These are phyloP conservation scores for Chenopodium berlandieri DNA, from an alignment of 148 eudicot species.

Conservation along the genomic window DNA sequence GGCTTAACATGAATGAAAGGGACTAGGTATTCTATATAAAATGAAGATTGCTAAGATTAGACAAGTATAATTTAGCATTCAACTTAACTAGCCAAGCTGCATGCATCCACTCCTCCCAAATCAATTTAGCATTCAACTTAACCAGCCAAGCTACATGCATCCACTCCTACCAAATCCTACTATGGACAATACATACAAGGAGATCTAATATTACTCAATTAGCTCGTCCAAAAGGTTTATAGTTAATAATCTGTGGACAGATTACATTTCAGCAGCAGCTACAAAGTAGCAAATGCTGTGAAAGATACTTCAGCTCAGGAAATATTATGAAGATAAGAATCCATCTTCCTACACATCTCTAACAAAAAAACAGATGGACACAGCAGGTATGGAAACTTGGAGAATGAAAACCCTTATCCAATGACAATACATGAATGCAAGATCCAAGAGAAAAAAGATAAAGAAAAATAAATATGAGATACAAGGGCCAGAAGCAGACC, in stretches of 20 bases:
- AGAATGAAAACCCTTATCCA: neutral
- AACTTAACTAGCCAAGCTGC: neutral
- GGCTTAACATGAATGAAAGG: too few species aligned
- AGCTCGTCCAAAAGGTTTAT: neutral
- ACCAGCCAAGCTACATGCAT: neutral
- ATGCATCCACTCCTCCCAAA: neutral
- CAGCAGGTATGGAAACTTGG: neutral
- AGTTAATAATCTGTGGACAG: neutral
- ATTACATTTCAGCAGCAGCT: neutral
- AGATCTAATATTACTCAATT: neutral
- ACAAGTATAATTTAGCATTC: too few species aligned
- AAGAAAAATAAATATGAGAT: neutral
- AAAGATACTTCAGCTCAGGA: neutral
- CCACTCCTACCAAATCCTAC: neutral
- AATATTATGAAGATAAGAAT: neutral
- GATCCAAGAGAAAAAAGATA: neutral
- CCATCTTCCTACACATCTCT: neutral
- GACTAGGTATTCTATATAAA: too few species aligned
- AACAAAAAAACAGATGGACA: neutral
- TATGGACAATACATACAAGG: neutral
- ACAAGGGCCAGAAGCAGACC: slow-evolving; percentile 40
- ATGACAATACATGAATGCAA: neutral
- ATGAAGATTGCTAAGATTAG: too few species aligned
- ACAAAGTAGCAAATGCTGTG: neutral
- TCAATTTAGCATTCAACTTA: neutral